Percentiles rank a stretch among this genome's conserved stretches.
phyloP scores from a whole-genome alignment of 1,284 basidiomycete genomes.

The Leccinum solheimii region DNA sequence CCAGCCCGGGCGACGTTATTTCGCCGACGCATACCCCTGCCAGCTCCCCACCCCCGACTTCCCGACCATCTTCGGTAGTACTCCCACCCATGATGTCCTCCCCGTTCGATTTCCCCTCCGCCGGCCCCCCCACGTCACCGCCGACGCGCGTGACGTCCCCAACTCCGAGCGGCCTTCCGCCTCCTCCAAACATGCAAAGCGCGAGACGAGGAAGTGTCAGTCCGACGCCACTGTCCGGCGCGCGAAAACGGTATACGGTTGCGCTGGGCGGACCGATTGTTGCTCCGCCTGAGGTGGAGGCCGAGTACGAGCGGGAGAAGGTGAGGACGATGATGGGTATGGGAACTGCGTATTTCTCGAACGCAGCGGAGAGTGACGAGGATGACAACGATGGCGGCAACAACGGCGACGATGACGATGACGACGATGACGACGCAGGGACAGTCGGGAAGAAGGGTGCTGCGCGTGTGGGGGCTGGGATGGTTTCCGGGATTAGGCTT shows the following conservation, averaged over 20 bases:
- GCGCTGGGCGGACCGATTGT: conserved; percentile 71
- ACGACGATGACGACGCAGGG: conserved; percentile 46
- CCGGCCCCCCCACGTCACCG: conserved; percentile 20
- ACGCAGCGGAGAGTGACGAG: conserved; percentile 40
- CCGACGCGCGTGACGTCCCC: conserved; percentile 27
- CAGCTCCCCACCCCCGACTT: conserved; percentile 47
- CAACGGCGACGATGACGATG: background rate
- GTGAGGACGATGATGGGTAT: conserved; percentile 29
- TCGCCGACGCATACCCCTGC: conserved; percentile 57
- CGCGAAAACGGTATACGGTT: conserved; percentile 75
- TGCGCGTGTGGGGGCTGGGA: conserved; percentile 32
- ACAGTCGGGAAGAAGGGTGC: conserved; percentile 57
- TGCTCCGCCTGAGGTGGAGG: conserved; percentile 42
- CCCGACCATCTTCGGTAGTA: conserved; percentile 30
- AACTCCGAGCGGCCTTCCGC: conserved; percentile 32
- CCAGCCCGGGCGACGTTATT: conserved; percentile 49
- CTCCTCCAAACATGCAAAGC: conserved; percentile 33
- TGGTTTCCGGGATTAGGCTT: conserved; percentile 28
- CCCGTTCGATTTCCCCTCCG: conserved; percentile 21
- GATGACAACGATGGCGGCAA: conserved; percentile 14
- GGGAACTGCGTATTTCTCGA: conserved; percentile 44
- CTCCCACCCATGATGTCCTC: conserved; percentile 28
- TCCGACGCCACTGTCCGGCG: conserved; percentile 54
- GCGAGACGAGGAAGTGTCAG: conserved; percentile 53
- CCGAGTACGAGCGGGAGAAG: conserved; percentile 33